phyloP scores from a whole-genome alignment of 176 grass and related monocot genomes.

The Phyllostachys edulis region DNA sequence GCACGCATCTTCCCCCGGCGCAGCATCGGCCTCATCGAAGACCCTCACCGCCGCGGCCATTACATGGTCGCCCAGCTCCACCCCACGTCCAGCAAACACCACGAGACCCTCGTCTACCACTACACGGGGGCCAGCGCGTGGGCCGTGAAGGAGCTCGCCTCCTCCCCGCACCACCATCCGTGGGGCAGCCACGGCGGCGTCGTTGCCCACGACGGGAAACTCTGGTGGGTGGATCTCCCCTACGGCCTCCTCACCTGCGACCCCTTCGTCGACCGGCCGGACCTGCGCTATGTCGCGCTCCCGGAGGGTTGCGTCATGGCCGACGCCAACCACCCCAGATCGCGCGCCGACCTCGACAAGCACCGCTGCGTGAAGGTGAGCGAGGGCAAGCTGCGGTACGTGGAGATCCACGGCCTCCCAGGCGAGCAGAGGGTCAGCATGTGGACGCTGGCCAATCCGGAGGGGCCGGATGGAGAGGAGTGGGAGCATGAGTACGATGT shows the following conservation, averaged over 20 bases:
- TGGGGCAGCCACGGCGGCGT: neutral
- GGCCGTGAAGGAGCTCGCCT: neutral
- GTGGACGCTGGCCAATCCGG: neutral
- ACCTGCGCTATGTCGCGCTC: neutral
- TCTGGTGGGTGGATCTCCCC: constrained; percentile 22
- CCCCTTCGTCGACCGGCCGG: neutral
- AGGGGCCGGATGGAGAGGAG: too few species aligned
- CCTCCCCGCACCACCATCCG: neutral
- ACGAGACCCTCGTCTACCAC: neutral
- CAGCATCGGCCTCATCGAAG: neutral
- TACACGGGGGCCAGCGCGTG: neutral
- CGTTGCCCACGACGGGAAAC: neutral
- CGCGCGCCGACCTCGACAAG: neutral
- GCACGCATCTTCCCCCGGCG: neutral
- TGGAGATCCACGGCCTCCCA: neutral
- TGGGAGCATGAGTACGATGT: neutral
- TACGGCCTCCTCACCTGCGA: constrained; percentile 10
- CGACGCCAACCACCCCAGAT: too few species aligned
- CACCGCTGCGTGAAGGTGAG: neutral
- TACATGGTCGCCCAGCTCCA: constrained; percentile 9
- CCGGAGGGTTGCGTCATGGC: neutral
- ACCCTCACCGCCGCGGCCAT: neutral
- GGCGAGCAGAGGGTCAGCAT: neutral
- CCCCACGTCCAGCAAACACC: neutral
- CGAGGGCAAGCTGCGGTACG: neutral